Conservation (phyloP, 202 grass and related monocot genomes). For the Panicum hallii region DNA sequence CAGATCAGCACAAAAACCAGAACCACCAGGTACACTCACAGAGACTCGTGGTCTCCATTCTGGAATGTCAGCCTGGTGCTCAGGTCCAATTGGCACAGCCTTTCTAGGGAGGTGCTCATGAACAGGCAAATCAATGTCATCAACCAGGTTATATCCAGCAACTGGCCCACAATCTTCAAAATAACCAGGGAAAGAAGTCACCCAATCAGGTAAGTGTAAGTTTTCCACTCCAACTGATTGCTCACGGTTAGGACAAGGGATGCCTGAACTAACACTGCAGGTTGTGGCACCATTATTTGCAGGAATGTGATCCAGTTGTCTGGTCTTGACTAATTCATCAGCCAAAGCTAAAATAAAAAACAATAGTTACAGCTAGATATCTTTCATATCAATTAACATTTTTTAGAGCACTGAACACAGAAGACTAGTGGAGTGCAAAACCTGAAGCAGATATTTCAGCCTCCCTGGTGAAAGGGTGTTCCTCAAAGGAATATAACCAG, state of each 20-base stretch:
- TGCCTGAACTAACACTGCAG: conserved; percentile 37
- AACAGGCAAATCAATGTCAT: conserved; percentile 43
- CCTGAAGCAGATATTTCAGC: conserved; percentile 46
- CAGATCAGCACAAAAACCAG: conserved; percentile 33
- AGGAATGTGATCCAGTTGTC: conserved; percentile 11
- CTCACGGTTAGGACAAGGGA: conserved; percentile 29
- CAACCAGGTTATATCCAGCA: conserved; percentile 34
- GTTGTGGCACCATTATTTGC: conserved; percentile 28
- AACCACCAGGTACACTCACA: conserved; percentile 16
- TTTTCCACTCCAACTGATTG: conserved; percentile 16
- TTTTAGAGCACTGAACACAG: conserved; percentile 24
- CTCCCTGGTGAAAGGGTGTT: neutral
- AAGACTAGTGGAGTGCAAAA: conserved; percentile 44
- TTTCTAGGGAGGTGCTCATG: conserved; percentile 54
- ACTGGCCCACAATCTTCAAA: conserved; percentile 47
- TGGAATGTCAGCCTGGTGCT: conserved; percentile 77
- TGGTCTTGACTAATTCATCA: conserved; percentile 42
- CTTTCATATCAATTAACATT: conserved; percentile 27
- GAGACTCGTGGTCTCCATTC: conserved; percentile 49
- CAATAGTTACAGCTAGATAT: conserved; percentile 7
- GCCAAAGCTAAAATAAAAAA: conserved; percentile 42
- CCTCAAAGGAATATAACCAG: conserved; percentile 33
- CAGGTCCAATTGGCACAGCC: conserved; percentile 62
- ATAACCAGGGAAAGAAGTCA: conserved; percentile 55
- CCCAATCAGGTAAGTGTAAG: conserved; percentile 47